Percentiles rank a stretch among this genome's conserved stretches.
Conservation (phyloP, 1,284 basidiomycete genomes). For the Malassezia obtusa region DNA sequence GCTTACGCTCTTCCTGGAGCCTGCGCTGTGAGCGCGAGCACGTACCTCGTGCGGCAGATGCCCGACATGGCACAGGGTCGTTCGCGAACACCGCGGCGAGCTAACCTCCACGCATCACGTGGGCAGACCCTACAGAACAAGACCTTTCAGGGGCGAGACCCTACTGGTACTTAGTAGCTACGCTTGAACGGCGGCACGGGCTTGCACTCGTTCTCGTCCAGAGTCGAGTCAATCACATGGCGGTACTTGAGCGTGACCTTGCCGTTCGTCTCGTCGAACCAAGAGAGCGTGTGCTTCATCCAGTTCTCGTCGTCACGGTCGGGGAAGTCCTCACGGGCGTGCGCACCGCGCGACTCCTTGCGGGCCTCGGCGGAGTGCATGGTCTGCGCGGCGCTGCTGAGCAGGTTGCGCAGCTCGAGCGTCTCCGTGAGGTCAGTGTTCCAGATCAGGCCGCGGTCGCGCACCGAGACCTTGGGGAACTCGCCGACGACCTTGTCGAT, state of each 20-base stretch:
- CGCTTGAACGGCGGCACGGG: conserved; percentile 33
- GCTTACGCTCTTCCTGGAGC: conserved; percentile 79
- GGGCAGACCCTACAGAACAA: neutral
- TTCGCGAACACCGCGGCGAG: neutral
- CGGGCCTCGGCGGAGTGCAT: conserved; percentile 88
- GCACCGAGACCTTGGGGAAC: conserved; percentile 83
- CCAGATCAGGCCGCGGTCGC: conserved; percentile 99
- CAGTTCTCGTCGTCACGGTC: conserved; percentile 63
- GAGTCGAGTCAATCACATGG: conserved; percentile 68
- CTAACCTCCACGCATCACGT: conserved; percentile 1
- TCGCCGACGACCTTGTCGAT: conserved; percentile 74
- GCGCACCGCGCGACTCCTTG: conserved; percentile 93
- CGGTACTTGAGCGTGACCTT: conserved; percentile 86
- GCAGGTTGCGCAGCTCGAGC: conserved; percentile 87
- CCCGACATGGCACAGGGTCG: conserved; percentile 11
- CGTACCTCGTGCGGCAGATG: conserved; percentile 17
- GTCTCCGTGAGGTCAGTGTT: conserved; percentile 78
- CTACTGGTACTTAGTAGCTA: conserved; percentile 5
- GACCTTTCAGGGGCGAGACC: neutral
- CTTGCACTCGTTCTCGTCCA: conserved; percentile 92
- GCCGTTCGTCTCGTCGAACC: conserved; percentile 27
- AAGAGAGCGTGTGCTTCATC: conserved; percentile 41
- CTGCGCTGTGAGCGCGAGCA: neutral
- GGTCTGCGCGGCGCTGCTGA: conserved; percentile 90
- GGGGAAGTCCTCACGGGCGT: conserved; percentile 90